These are phyloP conservation scores for Luffa aegyptiaca DNA, from an alignment of 306 rosid genomes.

Conservation along the genomic window DNA sequence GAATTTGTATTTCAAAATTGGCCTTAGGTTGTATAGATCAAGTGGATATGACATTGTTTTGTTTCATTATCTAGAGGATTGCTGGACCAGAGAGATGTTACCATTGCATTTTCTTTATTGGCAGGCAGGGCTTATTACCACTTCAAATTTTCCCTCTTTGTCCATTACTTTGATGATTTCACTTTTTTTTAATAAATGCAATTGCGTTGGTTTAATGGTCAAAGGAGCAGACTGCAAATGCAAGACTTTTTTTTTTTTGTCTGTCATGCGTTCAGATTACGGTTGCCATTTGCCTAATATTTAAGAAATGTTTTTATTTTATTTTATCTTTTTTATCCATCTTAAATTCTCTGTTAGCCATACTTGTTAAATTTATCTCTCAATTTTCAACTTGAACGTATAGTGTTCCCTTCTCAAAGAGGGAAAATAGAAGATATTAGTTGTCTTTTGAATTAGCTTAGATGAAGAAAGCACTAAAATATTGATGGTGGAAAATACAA, in stretches of 20 bases:
- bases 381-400: too few relatives aligned
- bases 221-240: neutral
- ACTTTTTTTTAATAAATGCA: neutral
- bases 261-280: neutral
- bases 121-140: neutral
- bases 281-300: neutral
- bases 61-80: neutral
- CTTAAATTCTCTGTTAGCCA: too few relatives aligned
- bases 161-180: neutral
- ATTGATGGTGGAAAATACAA: too few relatives aligned
- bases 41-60: constrained; percentile 5
- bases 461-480: too few relatives aligned
- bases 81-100: neutral
- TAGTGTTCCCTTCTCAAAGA: too few relatives aligned
- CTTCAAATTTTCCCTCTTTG: neutral
- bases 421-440: too few relatives aligned
- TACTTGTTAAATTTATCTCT: too few relatives aligned
- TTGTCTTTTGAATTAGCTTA: too few relatives aligned
- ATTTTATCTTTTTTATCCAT: too few relatives aligned
- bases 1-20: constrained; percentile 1
- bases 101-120: neutral
- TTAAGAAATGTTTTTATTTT: neutral
- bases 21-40: constrained; percentile 9
- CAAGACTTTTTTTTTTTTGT: neutral
- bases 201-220: neutral